Evolutionary conservation across 2,329 filamentous ascomycete species (phyloP).

Genomic region (Ceratocystis lukuohia): DNA sequence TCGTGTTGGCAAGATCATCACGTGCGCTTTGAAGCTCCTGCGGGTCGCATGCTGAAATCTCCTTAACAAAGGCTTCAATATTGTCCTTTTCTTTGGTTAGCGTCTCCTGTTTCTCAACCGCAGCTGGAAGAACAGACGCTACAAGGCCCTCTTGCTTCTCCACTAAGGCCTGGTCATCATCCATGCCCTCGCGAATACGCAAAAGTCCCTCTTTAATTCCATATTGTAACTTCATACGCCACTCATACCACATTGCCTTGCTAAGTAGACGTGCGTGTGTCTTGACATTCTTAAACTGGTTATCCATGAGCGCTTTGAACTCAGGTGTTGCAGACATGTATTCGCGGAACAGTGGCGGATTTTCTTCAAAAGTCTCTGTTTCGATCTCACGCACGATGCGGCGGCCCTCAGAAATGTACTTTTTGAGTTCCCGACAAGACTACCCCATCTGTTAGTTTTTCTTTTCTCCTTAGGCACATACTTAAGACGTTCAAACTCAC

Average conservation of each 20-base stretch:
- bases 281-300: conserved; percentile 95
- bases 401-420: conserved; percentile 87
- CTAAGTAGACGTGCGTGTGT: conserved; percentile 78
- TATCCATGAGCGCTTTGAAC: conserved; percentile 79
- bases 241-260: conserved; percentile 97
- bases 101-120: conserved; percentile 46
- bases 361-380: conserved; percentile 73
- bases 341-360: conserved; percentile 80
- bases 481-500: conserved; percentile 7
- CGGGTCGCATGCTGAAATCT: conserved; percentile 67
- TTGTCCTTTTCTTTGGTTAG: conserved; percentile 52
- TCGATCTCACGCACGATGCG: conserved; percentile 86
- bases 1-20: conserved; percentile 49
- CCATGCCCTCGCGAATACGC: conserved; percentile 64
- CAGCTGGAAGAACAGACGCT: conserved; percentile 49
- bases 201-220: conserved; percentile 70
- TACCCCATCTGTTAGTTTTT: conserved; percentile 33
- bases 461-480: not conserved
- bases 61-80: conserved; percentile 57
- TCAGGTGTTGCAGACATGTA: conserved; percentile 77
- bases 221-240: conserved; percentile 77
- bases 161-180: conserved; percentile 54
- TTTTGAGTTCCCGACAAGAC: conserved; percentile 88
- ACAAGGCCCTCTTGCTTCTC: conserved; percentile 56
- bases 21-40: conserved; percentile 63